phyloP scores from a whole-genome alignment of 75 land plant genomes.

The Gnetum montanum region DNA sequence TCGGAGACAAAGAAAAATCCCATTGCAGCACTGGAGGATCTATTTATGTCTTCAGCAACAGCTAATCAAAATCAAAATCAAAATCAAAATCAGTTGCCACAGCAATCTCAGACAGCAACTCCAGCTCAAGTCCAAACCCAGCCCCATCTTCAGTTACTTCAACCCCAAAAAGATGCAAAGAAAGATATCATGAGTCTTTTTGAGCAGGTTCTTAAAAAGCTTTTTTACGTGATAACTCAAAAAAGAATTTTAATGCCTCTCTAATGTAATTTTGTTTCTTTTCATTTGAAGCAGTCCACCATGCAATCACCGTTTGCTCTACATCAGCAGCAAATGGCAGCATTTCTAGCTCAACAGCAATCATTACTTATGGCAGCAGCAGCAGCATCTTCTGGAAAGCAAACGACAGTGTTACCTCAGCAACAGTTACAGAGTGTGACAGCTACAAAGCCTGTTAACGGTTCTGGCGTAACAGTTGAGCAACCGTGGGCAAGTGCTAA shows the following conservation, averaged over 20 bases:
- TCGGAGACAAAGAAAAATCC: slow-evolving; percentile 21
- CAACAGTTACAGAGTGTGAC: slow-evolving; percentile 5
- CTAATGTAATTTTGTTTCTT: neutral
- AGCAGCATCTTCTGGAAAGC: slow-evolving; percentile 25
- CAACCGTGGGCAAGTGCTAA: slow-evolving; percentile 26
- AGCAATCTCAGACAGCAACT: too few relatives aligned
- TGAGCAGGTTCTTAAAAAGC: slow-evolving; percentile 54
- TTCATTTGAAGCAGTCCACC: slow-evolving; percentile 27
- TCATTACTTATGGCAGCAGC: slow-evolving; percentile 71
- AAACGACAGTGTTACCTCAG: slow-evolving; percentile 9
- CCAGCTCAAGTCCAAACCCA: neutral
- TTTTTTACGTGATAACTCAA: too few relatives aligned
- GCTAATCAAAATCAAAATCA: slow-evolving; percentile 7
- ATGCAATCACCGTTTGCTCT: slow-evolving; percentile 76
- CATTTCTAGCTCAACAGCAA: slow-evolving; percentile 73
- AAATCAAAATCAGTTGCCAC: neutral
- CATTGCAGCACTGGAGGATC: slow-evolving; percentile 63
- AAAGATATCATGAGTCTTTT: slow-evolving; percentile 89
- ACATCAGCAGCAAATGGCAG: slow-evolving; percentile 92
- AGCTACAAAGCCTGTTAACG: slow-evolving; percentile 10
- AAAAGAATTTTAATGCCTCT: too few relatives aligned
- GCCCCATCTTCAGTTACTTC: slow-evolving; percentile 5
- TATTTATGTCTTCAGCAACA: slow-evolving; percentile 48
- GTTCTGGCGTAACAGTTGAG: slow-evolving; percentile 6
- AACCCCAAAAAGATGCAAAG: slow-evolving; percentile 46